phyloP scores from a whole-genome alignment of 352 stramenopile genomes.

The Pythium dissotocum region DNA sequence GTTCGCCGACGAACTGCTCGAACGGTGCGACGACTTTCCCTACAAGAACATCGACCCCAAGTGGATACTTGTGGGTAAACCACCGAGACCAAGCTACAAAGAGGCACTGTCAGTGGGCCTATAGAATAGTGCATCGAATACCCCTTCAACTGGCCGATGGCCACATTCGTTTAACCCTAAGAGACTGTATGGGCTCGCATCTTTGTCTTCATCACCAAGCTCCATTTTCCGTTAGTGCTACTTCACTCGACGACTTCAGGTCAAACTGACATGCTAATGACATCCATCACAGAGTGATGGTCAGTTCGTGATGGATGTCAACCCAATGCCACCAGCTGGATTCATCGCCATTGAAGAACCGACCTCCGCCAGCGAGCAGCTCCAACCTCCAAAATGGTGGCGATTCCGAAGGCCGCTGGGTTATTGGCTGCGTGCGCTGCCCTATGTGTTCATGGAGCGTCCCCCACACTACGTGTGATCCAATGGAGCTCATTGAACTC shows the following conservation, averaged over 20 bases:
- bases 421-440: neutral
- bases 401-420: neutral
- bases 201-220: neutral
- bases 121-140: too few relatives aligned
- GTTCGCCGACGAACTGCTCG: constrained; percentile 11
- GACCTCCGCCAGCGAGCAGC: neutral
- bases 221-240: neutral
- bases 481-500: neutral
- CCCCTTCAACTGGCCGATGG: too few relatives aligned
- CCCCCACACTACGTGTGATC: neutral
- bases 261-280: neutral
- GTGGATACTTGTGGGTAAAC: constrained; percentile 15
- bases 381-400: neutral
- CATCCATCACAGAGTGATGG: neutral
- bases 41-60: constrained; percentile 20
- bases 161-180: too few relatives aligned
- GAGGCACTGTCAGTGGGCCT: neutral
- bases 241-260: neutral
- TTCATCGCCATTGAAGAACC: neutral
- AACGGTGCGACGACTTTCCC: constrained; percentile 12
- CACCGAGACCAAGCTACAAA: neutral
- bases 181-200: too few relatives aligned
- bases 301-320: neutral
- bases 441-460: neutral
- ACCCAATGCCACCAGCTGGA: neutral